These are phyloP conservation scores for Fusarium anguioides DNA, from an alignment of 2,329 filamentous ascomycete genomes.

Conservation along the genomic window DNA sequence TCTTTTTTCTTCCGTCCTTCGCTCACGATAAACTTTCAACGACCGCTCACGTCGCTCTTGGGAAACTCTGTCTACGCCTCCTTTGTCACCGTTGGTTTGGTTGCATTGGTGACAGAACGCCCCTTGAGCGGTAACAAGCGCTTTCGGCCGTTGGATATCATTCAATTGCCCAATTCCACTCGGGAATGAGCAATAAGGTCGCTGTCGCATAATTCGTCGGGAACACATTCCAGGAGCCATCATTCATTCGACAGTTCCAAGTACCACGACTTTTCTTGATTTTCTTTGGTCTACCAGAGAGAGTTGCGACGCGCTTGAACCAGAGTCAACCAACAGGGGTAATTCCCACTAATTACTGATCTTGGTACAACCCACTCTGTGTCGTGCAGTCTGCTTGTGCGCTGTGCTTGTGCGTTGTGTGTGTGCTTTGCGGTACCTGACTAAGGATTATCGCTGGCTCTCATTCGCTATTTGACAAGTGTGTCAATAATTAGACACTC, in stretches of 20 bases:
- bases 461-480: constrained; percentile 12
- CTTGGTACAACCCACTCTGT: constrained; percentile 26
- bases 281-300: neutral
- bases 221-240: constrained; percentile 39
- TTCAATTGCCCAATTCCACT: constrained; percentile 27
- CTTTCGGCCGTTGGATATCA: constrained; percentile 28
- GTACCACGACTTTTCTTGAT: constrained; percentile 7
- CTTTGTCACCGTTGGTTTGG: constrained; percentile 29
- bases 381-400: constrained; percentile 33
- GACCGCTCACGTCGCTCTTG: constrained; percentile 19
- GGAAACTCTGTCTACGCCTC: constrained; percentile 14
- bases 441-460: constrained; percentile 24
- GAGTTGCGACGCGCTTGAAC: constrained; percentile 26
- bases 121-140: constrained; percentile 7
- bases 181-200: constrained; percentile 43
- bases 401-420: constrained; percentile 19
- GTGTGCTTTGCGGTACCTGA: constrained; percentile 20
- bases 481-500: constrained; percentile 39
- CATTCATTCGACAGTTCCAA: constrained; percentile 15
- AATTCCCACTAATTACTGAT: constrained; percentile 34
- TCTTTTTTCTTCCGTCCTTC: constrained; percentile 8
- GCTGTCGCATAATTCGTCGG: constrained; percentile 37
- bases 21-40: constrained; percentile 1
- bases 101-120: constrained; percentile 33
- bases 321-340: constrained; percentile 29